Base-by-base conservation (phyloP, 2,329 filamentous ascomycete species). In the Anisogramma anomala region DNA sequence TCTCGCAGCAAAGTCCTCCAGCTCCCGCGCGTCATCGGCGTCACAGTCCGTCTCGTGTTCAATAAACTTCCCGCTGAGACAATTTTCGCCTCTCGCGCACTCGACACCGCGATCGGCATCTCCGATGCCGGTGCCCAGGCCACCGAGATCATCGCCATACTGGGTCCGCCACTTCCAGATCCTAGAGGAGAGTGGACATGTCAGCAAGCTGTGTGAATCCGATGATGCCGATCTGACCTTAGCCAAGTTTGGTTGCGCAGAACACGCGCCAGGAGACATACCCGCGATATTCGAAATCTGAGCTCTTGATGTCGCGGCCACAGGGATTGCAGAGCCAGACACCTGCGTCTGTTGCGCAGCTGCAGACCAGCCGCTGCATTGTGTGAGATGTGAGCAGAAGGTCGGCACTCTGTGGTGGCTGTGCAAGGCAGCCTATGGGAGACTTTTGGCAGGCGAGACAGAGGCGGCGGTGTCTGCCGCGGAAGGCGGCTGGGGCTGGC, bases 111-210 rank as follows among this genome's bases (percentile, higher is more conserved):
- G 81, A 53, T 87, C 80, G 23, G 86, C 87, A 52, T 94, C 85
- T 32, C 87, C 86, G 22, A 94, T 85, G 4, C 88, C 88, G 0
- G 84, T 88, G 18, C 87, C 86, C 0, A 93, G 69, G 2, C 85
- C 84, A 15, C 78, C 79, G 3, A 88, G 82, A 0, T 85, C 78
- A 49, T 85, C 82, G 13, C 80, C 81, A 58, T 94, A 95, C 18
- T 85, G 77, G 30, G 77, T 84, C 37, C 88, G 79, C 88, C 88
- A 95, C 47, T 77, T 82, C 87, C 88, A 95, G 41, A 88, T 84
- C 3, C 74, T 78, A 43, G 10, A 28, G 25, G 4, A 20, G 25
- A 30, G n/a, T 6, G 19, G 25, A 7, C 19, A 46, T 37, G 40
- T 45, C 18, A 42, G 47, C 44, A 26, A 8, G 26, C 36, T 11